Conservation (phyloP, 1,284 basidiomycete genomes). For the Filobasidium uniguttulatum region DNA sequence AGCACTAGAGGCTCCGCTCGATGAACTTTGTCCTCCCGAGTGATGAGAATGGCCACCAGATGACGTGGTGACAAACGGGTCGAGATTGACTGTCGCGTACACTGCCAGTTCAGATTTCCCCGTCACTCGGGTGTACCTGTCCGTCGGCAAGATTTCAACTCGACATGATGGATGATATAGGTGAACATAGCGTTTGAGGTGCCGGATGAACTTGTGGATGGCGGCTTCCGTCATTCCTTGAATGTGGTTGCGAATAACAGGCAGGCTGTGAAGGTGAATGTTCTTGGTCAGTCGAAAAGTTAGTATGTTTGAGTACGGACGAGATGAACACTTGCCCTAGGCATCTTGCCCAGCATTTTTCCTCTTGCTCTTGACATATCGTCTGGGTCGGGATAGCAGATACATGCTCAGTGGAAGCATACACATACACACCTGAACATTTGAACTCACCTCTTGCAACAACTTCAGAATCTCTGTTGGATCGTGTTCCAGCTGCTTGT, state of each 20-base stretch:
- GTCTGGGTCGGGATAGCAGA: too few relatives aligned
- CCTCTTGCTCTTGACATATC: slow-evolving; percentile 19
- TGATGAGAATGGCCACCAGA: too few relatives aligned
- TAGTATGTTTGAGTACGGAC: too few relatives aligned
- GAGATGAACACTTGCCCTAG: too few relatives aligned
- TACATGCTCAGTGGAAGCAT: too few relatives aligned
- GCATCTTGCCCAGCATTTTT: slow-evolving; percentile 8
- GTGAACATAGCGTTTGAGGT: slow-evolving; percentile 29
- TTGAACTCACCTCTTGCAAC: slow-evolving; percentile 5
- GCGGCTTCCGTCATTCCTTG: too few relatives aligned
- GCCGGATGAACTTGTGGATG: slow-evolving; percentile 19
- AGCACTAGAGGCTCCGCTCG: too few relatives aligned
- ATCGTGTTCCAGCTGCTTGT: slow-evolving; percentile 26
- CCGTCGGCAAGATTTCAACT: slow-evolving; percentile 31
- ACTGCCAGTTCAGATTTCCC: slow-evolving; percentile 33
- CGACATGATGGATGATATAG: slow-evolving; percentile 27
- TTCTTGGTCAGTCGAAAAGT: too few relatives aligned
- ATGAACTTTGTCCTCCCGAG: too few relatives aligned
- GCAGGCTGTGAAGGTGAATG: too few relatives aligned
- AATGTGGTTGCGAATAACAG: slow-evolving; percentile 1
- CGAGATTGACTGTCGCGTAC: slow-evolving; percentile 26
- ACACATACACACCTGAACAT: too few relatives aligned
- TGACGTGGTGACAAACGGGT: slow-evolving; percentile 5
- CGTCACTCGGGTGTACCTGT: slow-evolving; percentile 28
- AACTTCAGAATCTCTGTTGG: slow-evolving; percentile 15